Percentiles rank a stretch among this genome's conserved stretches.
These are phyloP conservation scores for Setaria viridis DNA, from an alignment of 202 grass and related monocot genomes.

Conservation along the genomic window DNA sequence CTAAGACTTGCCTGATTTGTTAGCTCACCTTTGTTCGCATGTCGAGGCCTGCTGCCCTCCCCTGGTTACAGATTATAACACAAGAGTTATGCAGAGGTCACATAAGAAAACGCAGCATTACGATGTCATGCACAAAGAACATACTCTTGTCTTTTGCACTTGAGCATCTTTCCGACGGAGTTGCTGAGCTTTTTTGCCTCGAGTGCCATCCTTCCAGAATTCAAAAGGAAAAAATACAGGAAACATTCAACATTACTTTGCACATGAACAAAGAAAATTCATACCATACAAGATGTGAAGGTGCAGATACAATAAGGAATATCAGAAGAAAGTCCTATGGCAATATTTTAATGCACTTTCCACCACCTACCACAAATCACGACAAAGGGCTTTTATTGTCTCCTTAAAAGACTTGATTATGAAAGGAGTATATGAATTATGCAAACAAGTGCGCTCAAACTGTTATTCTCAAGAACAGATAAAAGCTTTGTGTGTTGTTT, in stretches of 20 bases:
- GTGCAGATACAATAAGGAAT: conserved; percentile 16
- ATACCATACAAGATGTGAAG: not conserved
- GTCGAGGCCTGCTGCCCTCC: conserved; percentile 50
- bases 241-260: conserved; percentile 17
- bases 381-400: not conserved
- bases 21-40: conserved; percentile 71
- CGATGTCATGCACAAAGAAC: conserved; percentile 28
- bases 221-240: conserved; percentile 36
- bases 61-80: conserved; percentile 53
- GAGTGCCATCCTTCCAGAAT: conserved; percentile 39
- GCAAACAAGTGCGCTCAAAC: not conserved
- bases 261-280: not conserved
- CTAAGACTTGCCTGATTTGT: not conserved
- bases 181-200: conserved; percentile 27
- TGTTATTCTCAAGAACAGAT: not conserved
- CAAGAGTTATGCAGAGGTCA: not conserved
- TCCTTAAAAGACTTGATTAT: not conserved
- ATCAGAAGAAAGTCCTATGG: not conserved
- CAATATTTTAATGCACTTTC: conserved; percentile 29
- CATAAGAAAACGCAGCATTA: conserved; percentile 17
- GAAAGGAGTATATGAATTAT: not conserved
- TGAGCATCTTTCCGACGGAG: conserved; percentile 39
- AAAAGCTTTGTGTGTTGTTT: not conserved
- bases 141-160: conserved; percentile 50
- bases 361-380: not conserved